Base-by-base conservation (phyloP, 2,329 filamentous ascomycete genomes). In the Biscogniauxia marginata region DNA sequence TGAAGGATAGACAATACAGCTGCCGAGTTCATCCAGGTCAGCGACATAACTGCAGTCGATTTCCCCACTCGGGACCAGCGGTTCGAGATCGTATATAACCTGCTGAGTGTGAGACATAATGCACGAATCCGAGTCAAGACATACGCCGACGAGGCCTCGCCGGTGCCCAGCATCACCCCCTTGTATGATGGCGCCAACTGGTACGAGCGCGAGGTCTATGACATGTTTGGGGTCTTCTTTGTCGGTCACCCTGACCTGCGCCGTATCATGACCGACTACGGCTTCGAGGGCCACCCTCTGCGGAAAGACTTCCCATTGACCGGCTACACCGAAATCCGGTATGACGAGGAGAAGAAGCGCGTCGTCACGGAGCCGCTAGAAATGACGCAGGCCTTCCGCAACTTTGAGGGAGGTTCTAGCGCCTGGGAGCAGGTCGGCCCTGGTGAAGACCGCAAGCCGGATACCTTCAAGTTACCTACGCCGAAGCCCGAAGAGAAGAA, bases 261-360 rank as follows among this genome's bases (percentile, higher is more conserved):
- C 74, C 86, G 95, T 66, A 98, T 99, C 79, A 96, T 99, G 93
- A 99, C 95, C 64, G 95, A 99, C 75, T 99, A 99, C 75, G 95
- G 95, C 52, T 99, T 99, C 71, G 96, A 99, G 74, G 95, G 95
- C 52, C 95, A 99, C 78, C 95, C 95, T 45, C 79, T 99, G 72
- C 86, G 96, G 71, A 99, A 99, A 80, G 95, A 99, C 73, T 99
- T 99, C 80, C 95, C 95, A 20, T 79, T 99, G 73, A 97, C 95
- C 2, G 95, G 95, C 49, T 99, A 99, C 80, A 99, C 95, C 30
- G 96, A 99, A 80, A 89, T 99, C 65, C 85, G 95, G 71, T 99
- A 96, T 72, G 95, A 99, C 66, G 95, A 99, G 79, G 96, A 99
- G 84, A 99, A 97, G 90, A 99, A 99, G 86, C 86, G 95, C 61